Evolutionary conservation across 805 yeast species (phyloP).

Genomic region (Jamesozyma hellenica): DNA sequence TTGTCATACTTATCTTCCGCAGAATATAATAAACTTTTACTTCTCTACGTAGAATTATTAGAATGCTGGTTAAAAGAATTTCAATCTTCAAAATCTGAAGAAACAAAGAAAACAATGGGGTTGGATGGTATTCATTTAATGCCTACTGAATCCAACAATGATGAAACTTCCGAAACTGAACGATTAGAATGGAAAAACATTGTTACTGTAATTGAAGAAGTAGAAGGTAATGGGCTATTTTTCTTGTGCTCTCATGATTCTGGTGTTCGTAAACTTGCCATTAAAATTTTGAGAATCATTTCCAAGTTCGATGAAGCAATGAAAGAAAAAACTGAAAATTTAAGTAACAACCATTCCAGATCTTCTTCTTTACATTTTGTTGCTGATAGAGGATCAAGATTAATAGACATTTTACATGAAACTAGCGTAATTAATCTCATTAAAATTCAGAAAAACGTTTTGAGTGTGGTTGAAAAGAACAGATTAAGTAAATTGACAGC

Average conservation of each 20-base stretch:
- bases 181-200: constrained; percentile 69
- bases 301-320: constrained; percentile 85
- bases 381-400: constrained; percentile 67
- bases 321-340: constrained; percentile 36
- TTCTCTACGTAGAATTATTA: constrained; percentile 67
- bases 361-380: constrained; percentile 56
- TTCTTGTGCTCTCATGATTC: constrained; percentile 85
- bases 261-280: constrained; percentile 61
- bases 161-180: constrained; percentile 35
- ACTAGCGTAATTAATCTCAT: constrained; percentile 59
- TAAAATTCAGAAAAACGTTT: constrained; percentile 36
- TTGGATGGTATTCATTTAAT: constrained; percentile 24
- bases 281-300: constrained; percentile 62
- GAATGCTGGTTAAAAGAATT: constrained; percentile 74
- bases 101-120: constrained; percentile 25
- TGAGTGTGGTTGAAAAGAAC: constrained; percentile 69
- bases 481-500: constrained; percentile 53
- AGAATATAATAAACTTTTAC: constrained; percentile 50
- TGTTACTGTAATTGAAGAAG: constrained; percentile 81
- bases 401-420: constrained; percentile 66
- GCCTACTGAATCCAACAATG: constrained; percentile 12
- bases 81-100: constrained; percentile 30
- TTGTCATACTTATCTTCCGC: constrained; percentile 50
- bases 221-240: constrained; percentile 90
- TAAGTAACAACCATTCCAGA: constrained; percentile 35